Evolutionary conservation across 306 rosid species (phyloP).

Genomic region (Dryas alaskensis): DNA sequence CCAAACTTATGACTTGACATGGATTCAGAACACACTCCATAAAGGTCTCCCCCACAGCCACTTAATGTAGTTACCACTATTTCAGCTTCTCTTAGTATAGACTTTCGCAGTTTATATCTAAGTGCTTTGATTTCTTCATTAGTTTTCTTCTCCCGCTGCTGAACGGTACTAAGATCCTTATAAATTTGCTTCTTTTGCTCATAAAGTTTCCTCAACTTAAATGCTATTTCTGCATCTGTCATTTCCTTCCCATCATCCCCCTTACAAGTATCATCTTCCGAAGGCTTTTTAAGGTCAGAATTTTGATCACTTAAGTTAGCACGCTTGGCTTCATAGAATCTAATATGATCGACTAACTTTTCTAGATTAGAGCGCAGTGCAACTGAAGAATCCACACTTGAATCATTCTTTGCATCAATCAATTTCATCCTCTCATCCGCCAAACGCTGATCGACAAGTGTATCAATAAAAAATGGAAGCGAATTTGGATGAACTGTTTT

Average conservation of each 20-base stretch:
- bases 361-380: constrained; percentile 72
- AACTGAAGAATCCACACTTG: constrained; percentile 46
- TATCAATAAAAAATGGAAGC: constrained; percentile 83
- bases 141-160: constrained; percentile 75
- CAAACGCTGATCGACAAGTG: constrained; percentile 85
- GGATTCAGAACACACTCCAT: constrained; percentile 84
- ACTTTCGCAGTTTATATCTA: constrained; percentile 70
- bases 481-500: constrained; percentile 89
- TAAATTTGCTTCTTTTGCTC: constrained; percentile 85
- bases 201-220: constrained; percentile 64
- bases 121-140: constrained; percentile 70
- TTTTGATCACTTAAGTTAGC: constrained; percentile 63
- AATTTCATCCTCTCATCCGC: constrained; percentile 66
- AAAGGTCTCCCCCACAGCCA: constrained; percentile 91
- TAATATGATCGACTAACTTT: constrained; percentile 69
- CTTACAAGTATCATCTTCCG: constrained; percentile 35
- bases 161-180: constrained; percentile 71
- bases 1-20: constrained; percentile 68
- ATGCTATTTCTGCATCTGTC: constrained; percentile 60
- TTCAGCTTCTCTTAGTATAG: constrained; percentile 90
- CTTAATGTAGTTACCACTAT: constrained; percentile 89
- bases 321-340: constrained; percentile 77
- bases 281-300: constrained; percentile 42
- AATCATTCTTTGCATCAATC: constrained; percentile 50
- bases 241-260: constrained; percentile 52